These are phyloP conservation scores for Fusarium mexicanum DNA, from an alignment of 2,329 filamentous ascomycete species.

Conservation along the genomic window DNA sequence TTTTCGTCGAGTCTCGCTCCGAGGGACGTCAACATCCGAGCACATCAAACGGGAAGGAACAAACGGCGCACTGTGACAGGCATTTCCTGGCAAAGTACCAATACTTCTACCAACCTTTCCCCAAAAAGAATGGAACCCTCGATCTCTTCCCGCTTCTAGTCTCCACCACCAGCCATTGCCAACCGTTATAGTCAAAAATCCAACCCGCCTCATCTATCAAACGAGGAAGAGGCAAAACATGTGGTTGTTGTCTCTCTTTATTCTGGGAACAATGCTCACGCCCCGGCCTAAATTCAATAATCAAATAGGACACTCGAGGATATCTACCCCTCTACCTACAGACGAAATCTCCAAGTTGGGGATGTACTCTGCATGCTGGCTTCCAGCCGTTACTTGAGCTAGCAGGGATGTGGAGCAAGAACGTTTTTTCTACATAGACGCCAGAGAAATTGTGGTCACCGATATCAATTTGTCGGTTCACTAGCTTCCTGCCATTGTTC, in stretches of 20 bases:
- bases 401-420: constrained; percentile 34
- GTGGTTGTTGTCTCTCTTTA: constrained; percentile 10
- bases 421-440: constrained; percentile 29
- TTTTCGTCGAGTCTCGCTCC: constrained; percentile 18
- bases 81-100: constrained; percentile 29
- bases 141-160: constrained; percentile 37
- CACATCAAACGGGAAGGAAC: constrained; percentile 20
- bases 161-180: constrained; percentile 17
- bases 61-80: constrained; percentile 37
- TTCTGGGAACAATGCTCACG: neutral
- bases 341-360: neutral
- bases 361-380: constrained; percentile 16
- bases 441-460: constrained; percentile 21
- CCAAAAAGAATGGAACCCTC: constrained; percentile 32
- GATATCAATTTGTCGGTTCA: constrained; percentile 10
- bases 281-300: neutral
- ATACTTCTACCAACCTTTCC: constrained; percentile 31
- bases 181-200: constrained; percentile 3
- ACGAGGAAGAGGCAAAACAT: constrained; percentile 3
- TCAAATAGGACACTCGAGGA: constrained; percentile 5
- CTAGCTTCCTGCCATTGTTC: neutral
- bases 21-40: constrained; percentile 19
- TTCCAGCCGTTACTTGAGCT: constrained; percentile 28
- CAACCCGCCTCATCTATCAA: constrained; percentile 12
- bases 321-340: constrained; percentile 1